Base-by-base conservation (phyloP, 1,139 yeast genomes). In the Candida pseudoviswanathii region DNA sequence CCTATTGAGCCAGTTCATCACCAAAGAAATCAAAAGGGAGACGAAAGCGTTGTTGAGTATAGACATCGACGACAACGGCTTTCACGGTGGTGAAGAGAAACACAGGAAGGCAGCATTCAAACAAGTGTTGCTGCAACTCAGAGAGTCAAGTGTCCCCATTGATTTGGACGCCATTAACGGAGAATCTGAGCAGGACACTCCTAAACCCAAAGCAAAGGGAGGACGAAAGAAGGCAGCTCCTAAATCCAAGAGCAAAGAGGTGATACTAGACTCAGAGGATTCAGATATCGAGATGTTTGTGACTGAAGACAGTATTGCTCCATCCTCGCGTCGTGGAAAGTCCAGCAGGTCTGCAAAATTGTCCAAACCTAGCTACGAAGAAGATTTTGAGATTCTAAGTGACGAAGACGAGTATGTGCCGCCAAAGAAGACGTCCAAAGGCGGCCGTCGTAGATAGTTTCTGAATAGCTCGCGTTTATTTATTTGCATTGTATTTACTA, bases 1-100 rank as follows among this genome's bases (percentile, higher is more conserved):
- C 43, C 82, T 92, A 0, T 70, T 94, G 48, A 82, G 81, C 50
- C 80, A 78, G 41, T 90, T 86, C 63, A 84, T 94, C 6, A 86
- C 85, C 45, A 71, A 71, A 22, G 90, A 92, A 51, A 73, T 91
- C 51, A 77, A 74, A 25, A 75, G 75, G 41, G 95, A 89, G 57
- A 76, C 88, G 24, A 73, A 80, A 38, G 68, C 81, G 51, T 69
- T 92, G 48, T 65, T 84, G 51, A 68, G 76, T 22, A 61, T 81
- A 11, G 74, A 72, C 48, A 63, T 74, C 11, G 71, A 71, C 50
- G 65, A 65, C 21, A 68, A 63, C 5, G 69, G 67, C 26, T 63
- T 68, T 34, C 67, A 67, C 44, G 66, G 70, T 24, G 63, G 64
- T 9, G 67, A 65, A 43, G 73, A 64, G 4, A 55, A 56, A 6